Evolutionary conservation across 2,329 filamentous ascomycete genomes (phyloP).

Genomic region (Didymella arachidicola): DNA sequence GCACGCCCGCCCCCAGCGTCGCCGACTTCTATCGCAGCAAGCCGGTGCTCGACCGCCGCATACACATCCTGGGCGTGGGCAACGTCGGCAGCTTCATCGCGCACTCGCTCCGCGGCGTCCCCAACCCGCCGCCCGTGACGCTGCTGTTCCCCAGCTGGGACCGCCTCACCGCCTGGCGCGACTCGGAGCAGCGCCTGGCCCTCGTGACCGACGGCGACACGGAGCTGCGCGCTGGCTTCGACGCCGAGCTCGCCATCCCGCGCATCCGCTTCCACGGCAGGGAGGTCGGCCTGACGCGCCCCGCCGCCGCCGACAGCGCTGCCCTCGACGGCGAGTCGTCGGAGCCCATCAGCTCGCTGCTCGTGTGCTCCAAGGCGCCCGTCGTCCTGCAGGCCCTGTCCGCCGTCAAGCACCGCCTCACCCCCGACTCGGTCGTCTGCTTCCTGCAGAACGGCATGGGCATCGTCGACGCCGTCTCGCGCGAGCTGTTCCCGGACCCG

Average conservation of each 20-base stretch:
- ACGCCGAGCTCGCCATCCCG: constrained; percentile 54
- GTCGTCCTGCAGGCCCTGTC: constrained; percentile 72
- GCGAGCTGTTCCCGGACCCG: constrained; percentile 72
- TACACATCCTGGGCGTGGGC: constrained; percentile 78
- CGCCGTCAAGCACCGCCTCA: constrained; percentile 71
- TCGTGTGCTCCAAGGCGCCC: constrained; percentile 79
- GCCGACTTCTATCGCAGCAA: constrained; percentile 46
- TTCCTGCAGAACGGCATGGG: constrained; percentile 86
- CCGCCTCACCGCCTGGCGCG: constrained; percentile 57
- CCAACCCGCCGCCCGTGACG: constrained; percentile 74
- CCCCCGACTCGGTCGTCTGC: constrained; percentile 73
- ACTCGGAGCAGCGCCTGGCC: constrained; percentile 54
- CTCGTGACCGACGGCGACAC: constrained; percentile 56
- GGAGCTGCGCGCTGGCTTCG: constrained; percentile 53
- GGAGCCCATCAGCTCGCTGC: constrained; percentile 72
- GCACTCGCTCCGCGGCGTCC: constrained; percentile 69
- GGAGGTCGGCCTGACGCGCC: constrained; percentile 34
- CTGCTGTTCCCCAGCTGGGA: constrained; percentile 73
- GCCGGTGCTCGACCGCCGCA: constrained; percentile 40
- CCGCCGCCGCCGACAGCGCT: constrained; percentile 13
- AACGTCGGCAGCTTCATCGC: constrained; percentile 84
- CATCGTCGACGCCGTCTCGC: constrained; percentile 78
- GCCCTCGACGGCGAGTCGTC: constrained; percentile 39
- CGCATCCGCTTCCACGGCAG: constrained; percentile 50
- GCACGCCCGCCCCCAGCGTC: constrained; percentile 18